Base-by-base conservation (phyloP, 257 asterid species). In the Solanum dulcamara region DNA sequence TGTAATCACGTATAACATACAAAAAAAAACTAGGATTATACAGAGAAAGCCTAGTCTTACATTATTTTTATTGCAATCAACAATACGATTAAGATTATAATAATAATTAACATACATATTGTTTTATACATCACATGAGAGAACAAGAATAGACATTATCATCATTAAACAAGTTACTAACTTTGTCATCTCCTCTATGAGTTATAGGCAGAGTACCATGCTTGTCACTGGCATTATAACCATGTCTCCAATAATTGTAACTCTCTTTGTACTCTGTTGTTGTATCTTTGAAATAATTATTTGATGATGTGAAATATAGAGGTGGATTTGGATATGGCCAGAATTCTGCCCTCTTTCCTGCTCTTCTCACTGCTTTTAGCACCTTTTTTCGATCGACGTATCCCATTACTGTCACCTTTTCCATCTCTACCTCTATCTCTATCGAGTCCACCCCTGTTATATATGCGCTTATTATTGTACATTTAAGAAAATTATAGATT, bases 181-280 rank as follows among this genome's bases (percentile, higher is more conserved):
- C 97, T 92, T 92, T 92, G 93, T 96, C 99, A 57, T 96, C 98
- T 5, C 98, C 99, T 2, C 98, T 94, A 15, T 90, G 92, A 85
- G 93, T 93, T 37, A 83, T 84, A 7, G 87, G 97, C 38, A 96
- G 88, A 18, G 87, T 83, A 55, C 97, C 99, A 22, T 96, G 96
- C 85, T 88, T 91, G 10, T 95, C 96, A 9, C 88, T 86, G 5
- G 86, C 90, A 83, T 92, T 96, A 85, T 95, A 95, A 24, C 99
- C 99, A n/a, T 96, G 99, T 12, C 95, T 91, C 94, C 95, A 94
- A 55, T 96, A 96, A 87, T 96, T 96, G 57, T 96, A 96, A 89
- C 95, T 96, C 88, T 94, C 95, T 84, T 92, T 96, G 86, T 80
- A 96, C 18, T 95, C 99, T 1, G 11, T 64, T 5, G 93, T 90